Base-by-base conservation (phyloP, 495 filamentous ascomycete species). In the Cercophora scortea region DNA sequence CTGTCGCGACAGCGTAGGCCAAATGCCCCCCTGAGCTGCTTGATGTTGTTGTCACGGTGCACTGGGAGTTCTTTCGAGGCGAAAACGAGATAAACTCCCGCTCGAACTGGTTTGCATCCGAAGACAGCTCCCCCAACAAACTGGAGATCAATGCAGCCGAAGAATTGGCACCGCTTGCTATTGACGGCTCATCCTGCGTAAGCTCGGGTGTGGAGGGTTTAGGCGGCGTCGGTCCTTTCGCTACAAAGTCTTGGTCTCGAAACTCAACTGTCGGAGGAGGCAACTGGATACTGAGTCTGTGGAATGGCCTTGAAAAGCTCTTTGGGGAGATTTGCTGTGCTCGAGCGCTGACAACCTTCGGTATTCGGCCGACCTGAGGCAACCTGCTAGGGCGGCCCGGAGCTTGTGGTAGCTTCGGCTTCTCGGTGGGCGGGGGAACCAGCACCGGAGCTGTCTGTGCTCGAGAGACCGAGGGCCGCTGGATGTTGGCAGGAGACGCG, bases 321-420 rank as follows among this genome's bases (percentile, higher is more conserved):
- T 86, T 85, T 12, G 86, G 77, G 3, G 88, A 82, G 6, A 83
- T 83, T 49, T 77, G 79, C 55, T 87, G 82, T 36, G 84, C 79
- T 43, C 84, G 79, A 51, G 85, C 85, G 40, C 85, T 91, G 36
- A 92, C 80, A 10, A 96, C 89, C 58, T 84, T 84, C 17, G 92
- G 92, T 54, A 97, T 97, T 9, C 92, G 85, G 11, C 91, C 92
- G 50, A 97, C 83, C 59, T 90, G 91, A 38, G 84, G 81, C 32
- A 96, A 71, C 52, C 77, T 67, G 53, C 71, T 75, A 8, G 69
- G 71, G 9, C 71, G 70, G 12, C 51, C 57, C 32, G 53, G 45
- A 35, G 57, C 42, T 12, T 57, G 36, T 2, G 25, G 25, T 25
- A 5, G 25, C 25, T 2, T 25, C 25, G 25, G 25, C 25, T 25